Evolutionary conservation across 2,329 filamentous ascomycete genomes (phyloP).

Genomic region (Periconia sp.): DNA sequence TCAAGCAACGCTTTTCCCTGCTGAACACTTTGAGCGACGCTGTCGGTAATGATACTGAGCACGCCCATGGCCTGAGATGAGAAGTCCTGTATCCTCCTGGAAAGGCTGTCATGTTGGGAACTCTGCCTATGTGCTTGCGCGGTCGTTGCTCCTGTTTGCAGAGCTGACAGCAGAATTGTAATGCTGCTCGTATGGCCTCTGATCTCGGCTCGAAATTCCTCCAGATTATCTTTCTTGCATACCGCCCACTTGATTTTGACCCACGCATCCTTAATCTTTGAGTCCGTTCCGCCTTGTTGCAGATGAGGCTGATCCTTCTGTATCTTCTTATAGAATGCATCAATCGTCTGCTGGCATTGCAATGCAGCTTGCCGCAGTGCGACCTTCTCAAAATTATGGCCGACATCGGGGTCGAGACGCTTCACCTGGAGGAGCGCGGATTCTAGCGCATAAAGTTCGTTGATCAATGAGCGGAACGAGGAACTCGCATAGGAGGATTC

Average conservation of each 20-base stretch:
- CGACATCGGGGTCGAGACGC: slow-evolving; percentile 22
- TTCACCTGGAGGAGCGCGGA: slow-evolving; percentile 27
- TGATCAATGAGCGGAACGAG: slow-evolving; percentile 26
- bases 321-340: slow-evolving; percentile 27
- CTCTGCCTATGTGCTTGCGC: slow-evolving; percentile 2
- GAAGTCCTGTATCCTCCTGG: slow-evolving; percentile 10
- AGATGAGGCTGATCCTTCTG: slow-evolving; percentile 30
- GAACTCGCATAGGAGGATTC: slow-evolving; percentile 21
- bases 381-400: slow-evolving; percentile 15
- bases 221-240: slow-evolving; percentile 28
- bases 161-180: slow-evolving; percentile 25
- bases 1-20: slow-evolving; percentile 10
- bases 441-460: slow-evolving; percentile 28
- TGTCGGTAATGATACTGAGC: slow-evolving; percentile 2
- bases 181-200: slow-evolving; percentile 26
- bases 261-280: slow-evolving; percentile 20
- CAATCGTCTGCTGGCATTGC: slow-evolving; percentile 28
- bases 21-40: slow-evolving; percentile 4
- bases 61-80: slow-evolving; percentile 19
- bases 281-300: background rate
- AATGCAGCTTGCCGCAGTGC: slow-evolving; percentile 23
- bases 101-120: background rate
- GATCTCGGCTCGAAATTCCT: slow-evolving; percentile 25
- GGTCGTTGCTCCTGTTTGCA: slow-evolving; percentile 20
- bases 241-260: slow-evolving; percentile 29